phyloP scores from a whole-genome alignment of 768 basidiomycete genomes.

The Stropharia rugosoannulata region DNA sequence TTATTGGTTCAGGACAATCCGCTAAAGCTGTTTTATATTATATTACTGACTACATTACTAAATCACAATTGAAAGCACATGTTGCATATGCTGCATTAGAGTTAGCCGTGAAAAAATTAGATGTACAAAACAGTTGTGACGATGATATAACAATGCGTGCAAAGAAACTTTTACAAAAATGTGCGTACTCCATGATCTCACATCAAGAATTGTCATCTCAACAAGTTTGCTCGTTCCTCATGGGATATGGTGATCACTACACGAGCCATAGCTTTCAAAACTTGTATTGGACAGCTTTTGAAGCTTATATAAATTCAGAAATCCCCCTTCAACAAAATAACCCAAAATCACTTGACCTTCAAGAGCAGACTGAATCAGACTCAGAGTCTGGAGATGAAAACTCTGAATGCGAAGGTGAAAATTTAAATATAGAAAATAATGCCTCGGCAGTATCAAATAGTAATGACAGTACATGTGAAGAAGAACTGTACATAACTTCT shows the following conservation, averaged over 20 bases:
- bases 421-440: no score
- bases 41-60: conserved; percentile 50
- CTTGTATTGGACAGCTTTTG: conserved; percentile 35
- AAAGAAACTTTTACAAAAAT: conserved; percentile 35
- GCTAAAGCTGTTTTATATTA: conserved; percentile 45
- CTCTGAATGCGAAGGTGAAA: no score
- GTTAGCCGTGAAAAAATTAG: conserved; percentile 28
- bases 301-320: conserved; percentile 18
- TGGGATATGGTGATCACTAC: conserved; percentile 34
- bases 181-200: conserved; percentile 33
- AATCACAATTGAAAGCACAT: conserved; percentile 38
- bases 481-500: no score
- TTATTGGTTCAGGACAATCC: conserved; percentile 36
- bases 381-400: no score
- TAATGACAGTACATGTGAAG: no score
- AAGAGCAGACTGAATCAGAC: no score
- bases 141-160: conserved; percentile 15
- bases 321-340: no score
- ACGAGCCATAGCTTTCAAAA: conserved; percentile 33
- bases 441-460: no score
- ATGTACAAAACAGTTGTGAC: conserved; percentile 14
- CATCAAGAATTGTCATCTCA: conserved; percentile 39
- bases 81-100: conserved; percentile 38
- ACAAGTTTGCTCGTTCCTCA: conserved; percentile 32
- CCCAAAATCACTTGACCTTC: no score